A percentile compares a stretch with the other conserved stretches of the same genome.
Evolutionary conservation across 441 rosid species (phyloP).

Genomic region (Mallotus japonicus): DNA sequence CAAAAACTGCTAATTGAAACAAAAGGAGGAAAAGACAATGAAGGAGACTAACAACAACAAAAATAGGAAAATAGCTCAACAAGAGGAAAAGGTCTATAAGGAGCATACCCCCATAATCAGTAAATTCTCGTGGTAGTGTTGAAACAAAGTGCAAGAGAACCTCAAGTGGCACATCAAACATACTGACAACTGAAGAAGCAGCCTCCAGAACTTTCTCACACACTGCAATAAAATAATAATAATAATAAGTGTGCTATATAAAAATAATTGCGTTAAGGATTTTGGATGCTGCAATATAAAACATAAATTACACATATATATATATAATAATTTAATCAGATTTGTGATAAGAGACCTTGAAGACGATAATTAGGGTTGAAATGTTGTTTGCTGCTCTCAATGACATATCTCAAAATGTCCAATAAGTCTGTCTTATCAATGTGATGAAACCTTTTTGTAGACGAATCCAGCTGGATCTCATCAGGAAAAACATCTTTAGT

Average conservation of each 20-base stretch:
- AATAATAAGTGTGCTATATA: slow-evolving; percentile 20
- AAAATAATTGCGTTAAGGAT: slow-evolving; percentile 12
- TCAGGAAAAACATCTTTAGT: slow-evolving; percentile 29
- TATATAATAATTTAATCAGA: slow-evolving; percentile 30
- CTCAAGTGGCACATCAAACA: slow-evolving; percentile 67
- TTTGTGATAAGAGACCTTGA: slow-evolving; percentile 59
- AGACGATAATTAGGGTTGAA: slow-evolving; percentile 90
- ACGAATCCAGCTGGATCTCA: slow-evolving; percentile 33
- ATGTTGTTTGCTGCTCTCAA: slow-evolving; percentile 93
- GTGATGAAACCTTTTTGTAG: slow-evolving; percentile 27
- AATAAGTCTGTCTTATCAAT: slow-evolving; percentile 49
- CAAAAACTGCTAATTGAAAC: neutral
- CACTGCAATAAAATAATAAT: slow-evolving; percentile 44
- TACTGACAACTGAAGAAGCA: slow-evolving; percentile 52
- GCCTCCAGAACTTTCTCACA: slow-evolving; percentile 66
- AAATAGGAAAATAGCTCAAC: neutral
- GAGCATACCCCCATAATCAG: slow-evolving; percentile 68
- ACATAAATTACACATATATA: slow-evolving; percentile 15
- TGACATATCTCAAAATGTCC: slow-evolving; percentile 73
- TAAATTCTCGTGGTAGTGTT: slow-evolving; percentile 79
- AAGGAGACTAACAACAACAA: neutral
- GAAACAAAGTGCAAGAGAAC: slow-evolving; percentile 69
- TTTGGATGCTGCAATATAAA: slow-evolving; percentile 7
- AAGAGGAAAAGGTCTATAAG: slow-evolving; percentile 15
- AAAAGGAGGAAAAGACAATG: neutral